phyloP scores from a whole-genome alignment of 164 flowering plant species.

The Aristolochia fimbriata region DNA sequence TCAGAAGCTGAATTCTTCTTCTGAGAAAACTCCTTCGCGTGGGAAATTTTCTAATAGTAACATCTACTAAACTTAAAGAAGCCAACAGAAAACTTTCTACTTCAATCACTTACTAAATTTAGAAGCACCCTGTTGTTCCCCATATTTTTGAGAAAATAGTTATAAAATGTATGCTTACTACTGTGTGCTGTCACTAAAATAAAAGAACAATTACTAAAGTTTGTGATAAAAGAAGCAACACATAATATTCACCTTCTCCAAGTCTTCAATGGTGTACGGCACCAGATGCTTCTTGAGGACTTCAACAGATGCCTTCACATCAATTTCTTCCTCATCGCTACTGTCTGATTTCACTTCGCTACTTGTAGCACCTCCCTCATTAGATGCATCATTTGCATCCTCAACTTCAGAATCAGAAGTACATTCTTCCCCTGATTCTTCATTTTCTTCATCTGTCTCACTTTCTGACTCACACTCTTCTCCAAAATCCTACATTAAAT shows the following conservation, averaged over 20 bases:
- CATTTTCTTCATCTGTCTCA: slow-evolving; percentile 72
- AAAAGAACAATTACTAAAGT: background rate
- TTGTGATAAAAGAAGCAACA: background rate
- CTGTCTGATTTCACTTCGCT: slow-evolving; percentile 59
- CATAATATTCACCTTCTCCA: slow-evolving; percentile 50
- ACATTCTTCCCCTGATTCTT: slow-evolving; percentile 53
- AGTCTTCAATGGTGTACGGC: slow-evolving; percentile 55
- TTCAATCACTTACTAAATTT: no score
- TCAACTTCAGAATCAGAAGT: slow-evolving; percentile 71
- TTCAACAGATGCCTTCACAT: slow-evolving; percentile 54
- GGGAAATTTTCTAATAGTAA: no score
- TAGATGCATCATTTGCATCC: slow-evolving; percentile 67
- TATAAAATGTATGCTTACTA: no score
- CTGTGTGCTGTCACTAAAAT: no score
- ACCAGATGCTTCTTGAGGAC: slow-evolving; percentile 65
- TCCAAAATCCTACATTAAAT: slow-evolving; percentile 58
- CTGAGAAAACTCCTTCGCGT: no score
- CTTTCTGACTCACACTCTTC: slow-evolving; percentile 58
- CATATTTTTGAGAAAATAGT: no score
- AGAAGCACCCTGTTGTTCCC: no score
- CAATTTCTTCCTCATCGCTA: slow-evolving; percentile 63
- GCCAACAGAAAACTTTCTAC: no score
- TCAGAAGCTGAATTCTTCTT: no score
- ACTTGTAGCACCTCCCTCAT: slow-evolving; percentile 73
- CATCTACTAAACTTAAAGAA: no score